Evolutionary conservation across 495 filamentous ascomycete species (phyloP).

Genomic region (Sabuloglossum arenarium): DNA sequence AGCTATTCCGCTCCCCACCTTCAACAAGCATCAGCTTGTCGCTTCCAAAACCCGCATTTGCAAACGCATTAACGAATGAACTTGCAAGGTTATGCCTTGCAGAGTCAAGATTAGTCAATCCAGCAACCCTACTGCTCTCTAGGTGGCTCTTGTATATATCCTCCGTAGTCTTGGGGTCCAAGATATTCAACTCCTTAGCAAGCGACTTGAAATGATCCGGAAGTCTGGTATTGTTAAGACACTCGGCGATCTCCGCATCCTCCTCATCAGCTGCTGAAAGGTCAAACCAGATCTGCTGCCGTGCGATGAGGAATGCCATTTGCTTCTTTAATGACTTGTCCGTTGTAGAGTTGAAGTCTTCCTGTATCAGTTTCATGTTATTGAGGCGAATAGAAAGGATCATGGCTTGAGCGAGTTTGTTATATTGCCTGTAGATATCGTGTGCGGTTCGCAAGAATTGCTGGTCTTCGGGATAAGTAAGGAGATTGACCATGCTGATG

Average conservation of each 20-base stretch:
- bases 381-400: slow-evolving; percentile 87
- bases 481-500: slow-evolving; percentile 72
- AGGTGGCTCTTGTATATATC: slow-evolving; percentile 99
- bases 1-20: slow-evolving; percentile 41
- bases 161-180: slow-evolving; percentile 91
- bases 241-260: slow-evolving; percentile 53
- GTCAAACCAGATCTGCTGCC: slow-evolving; percentile 77
- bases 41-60: slow-evolving; percentile 84
- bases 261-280: slow-evolving; percentile 37
- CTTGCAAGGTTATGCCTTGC: slow-evolving; percentile 89
- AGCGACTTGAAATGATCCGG: slow-evolving; percentile 84
- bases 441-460: slow-evolving; percentile 82
- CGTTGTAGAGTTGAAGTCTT: slow-evolving; percentile 54
- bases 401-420: slow-evolving; percentile 81
- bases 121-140: slow-evolving; percentile 78
- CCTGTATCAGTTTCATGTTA: slow-evolving; percentile 55
- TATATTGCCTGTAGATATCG: slow-evolving; percentile 76
- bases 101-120: slow-evolving; percentile 84
- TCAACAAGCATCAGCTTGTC: slow-evolving; percentile 92
- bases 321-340: slow-evolving; percentile 79
- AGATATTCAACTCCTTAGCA: slow-evolving; percentile 86
- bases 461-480: slow-evolving; percentile 94
- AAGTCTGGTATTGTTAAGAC: slow-evolving; percentile 67
- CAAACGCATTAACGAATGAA: slow-evolving; percentile 90
- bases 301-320: slow-evolving; percentile 78